Base-by-base conservation (phyloP, 73 alveolate genomes). In the Symbiodinium natans region DNA sequence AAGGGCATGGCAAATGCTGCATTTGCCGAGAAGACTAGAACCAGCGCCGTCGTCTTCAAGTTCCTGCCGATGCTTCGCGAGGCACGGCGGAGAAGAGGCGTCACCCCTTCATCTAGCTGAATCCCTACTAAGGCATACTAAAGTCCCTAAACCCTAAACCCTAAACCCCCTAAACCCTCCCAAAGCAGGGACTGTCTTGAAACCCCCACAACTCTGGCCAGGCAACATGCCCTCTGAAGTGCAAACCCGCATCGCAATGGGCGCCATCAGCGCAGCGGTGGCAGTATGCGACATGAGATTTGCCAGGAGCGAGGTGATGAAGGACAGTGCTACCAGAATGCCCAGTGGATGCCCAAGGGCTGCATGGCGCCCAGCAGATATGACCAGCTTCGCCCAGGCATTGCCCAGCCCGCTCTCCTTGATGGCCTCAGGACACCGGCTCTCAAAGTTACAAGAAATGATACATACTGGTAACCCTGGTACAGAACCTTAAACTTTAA, bases 201-300 rank as follows among this genome's bases (percentile, higher is more conserved):
- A n/a, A n/a, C n/a, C n/a, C n/a, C n/a, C n/a, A n/a, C n/a, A n/a
- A n/a, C n/a, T 19, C 41, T 1, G 4, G 95, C 23, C 86, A 63
- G 74, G 95, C 43, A 38, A 23, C 95, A 88, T 88, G 63, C 71
- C 41, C 86, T 88, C 95, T 9, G 95, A 82, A 6, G 86, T 33
- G 33, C 95, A 88, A 23, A 88, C 86, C 73, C 74, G 39, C 95
- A 88, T 88, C 8, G 95, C 95, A 63, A 88, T 88, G 68, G 95
- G 95, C 36, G 95, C 95, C 95, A 88, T 88, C 86, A 88, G 85
- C 3, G 95, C 95, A 1, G 95, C 95, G 3, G 95, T 88, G 42
- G 95, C 95, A 29, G 95, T 88, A 63, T 88, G 95, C 13, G 95
- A 88, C 95, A 88, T 88, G 84, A 88, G 41, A 25, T 88, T 88